Percentiles rank a stretch among this genome's conserved stretches.
These are phyloP conservation scores for Mycocentrospora acerina DNA, from an alignment of 2,329 filamentous ascomycete genomes.

Conservation along the genomic window DNA sequence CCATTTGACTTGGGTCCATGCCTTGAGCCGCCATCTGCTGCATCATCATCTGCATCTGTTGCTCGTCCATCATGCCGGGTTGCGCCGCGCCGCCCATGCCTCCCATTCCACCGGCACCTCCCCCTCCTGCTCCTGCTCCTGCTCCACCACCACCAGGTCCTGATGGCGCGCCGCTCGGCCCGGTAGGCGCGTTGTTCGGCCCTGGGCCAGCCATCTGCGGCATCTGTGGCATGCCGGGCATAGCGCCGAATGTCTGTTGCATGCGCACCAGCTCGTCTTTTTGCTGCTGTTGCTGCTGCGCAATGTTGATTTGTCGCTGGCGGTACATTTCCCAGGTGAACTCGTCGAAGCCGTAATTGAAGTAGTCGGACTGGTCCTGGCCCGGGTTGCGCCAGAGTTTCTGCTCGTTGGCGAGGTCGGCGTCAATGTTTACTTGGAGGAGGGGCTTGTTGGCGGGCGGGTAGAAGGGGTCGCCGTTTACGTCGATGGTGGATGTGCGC, in stretches of 20 bases:
- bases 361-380: slow-evolving; percentile 93
- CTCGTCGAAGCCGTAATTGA: slow-evolving; percentile 99
- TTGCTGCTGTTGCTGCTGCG: slow-evolving; percentile 76
- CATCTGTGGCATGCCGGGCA: slow-evolving; percentile 28
- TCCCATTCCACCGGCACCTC: slow-evolving; percentile 13
- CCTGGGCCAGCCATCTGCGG: slow-evolving; percentile 21
- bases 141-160: too few relatives aligned
- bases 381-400: slow-evolving; percentile 96
- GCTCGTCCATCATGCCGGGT: slow-evolving; percentile 51
- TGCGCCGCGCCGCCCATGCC: slow-evolving; percentile 33
- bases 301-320: slow-evolving; percentile 78
- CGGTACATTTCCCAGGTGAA: slow-evolving; percentile 97
- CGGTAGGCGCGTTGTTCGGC: slow-evolving; percentile 7
- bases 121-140: slow-evolving; percentile 15
- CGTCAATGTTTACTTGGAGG: slow-evolving; percentile 53
- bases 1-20: slow-evolving; percentile 38
- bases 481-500: slow-evolving; percentile 78
- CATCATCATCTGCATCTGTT: slow-evolving; percentile 62
- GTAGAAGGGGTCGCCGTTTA: slow-evolving; percentile 80
- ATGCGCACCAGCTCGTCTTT: slow-evolving; percentile 68
- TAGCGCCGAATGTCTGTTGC: slow-evolving; percentile 57
- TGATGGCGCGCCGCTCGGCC: slow-evolving; percentile 27
- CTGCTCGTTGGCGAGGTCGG: slow-evolving; percentile 64
- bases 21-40: slow-evolving; percentile 55
- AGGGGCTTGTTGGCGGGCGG: slow-evolving; percentile 75